Evolutionary conservation across 2,329 filamentous ascomycete species (phyloP).

Genomic region (Metarhizium album): DNA sequence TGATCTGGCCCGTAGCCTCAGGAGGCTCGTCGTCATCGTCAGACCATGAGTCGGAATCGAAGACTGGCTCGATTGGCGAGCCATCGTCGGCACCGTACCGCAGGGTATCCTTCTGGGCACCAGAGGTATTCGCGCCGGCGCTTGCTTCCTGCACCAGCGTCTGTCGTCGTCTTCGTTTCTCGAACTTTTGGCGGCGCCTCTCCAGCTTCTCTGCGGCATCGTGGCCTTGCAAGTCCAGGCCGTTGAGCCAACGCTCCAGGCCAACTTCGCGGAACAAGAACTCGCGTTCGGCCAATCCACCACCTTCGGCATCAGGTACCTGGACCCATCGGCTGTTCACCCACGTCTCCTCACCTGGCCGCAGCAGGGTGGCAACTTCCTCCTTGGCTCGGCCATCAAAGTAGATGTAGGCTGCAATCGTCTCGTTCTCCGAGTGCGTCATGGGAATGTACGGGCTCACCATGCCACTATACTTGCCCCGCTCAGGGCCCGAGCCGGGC

Average conservation of each 20-base stretch:
- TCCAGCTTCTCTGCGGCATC: slow-evolving; percentile 85
- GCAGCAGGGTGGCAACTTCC: slow-evolving; percentile 86
- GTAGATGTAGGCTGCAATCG: slow-evolving; percentile 97
- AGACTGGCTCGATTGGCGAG: slow-evolving; percentile 59
- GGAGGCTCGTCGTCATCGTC: slow-evolving; percentile 80
- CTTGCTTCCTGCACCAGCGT: slow-evolving; percentile 33
- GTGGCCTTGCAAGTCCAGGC: slow-evolving; percentile 85
- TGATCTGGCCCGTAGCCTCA: slow-evolving; percentile 94
- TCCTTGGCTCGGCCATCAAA: slow-evolving; percentile 94
- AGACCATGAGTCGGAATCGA: slow-evolving; percentile 63
- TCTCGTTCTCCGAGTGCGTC: slow-evolving; percentile 89
- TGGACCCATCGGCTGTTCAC: slow-evolving; percentile 98
- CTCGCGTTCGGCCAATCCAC: slow-evolving; percentile 88
- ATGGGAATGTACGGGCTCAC: slow-evolving; percentile 83
- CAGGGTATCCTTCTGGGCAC: slow-evolving; percentile 46
- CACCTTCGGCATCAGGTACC: slow-evolving; percentile 80
- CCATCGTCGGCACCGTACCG: slow-evolving; percentile 71
- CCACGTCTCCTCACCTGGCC: slow-evolving; percentile 95
- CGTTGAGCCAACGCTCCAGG: slow-evolving; percentile 91
- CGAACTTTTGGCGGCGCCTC: slow-evolving; percentile 72
- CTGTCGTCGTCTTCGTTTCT: slow-evolving; percentile 55
- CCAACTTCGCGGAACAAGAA: slow-evolving; percentile 97
- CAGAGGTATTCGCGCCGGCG: slow-evolving; percentile 23
- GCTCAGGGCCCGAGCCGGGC: slow-evolving; percentile 39
- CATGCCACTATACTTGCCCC: slow-evolving; percentile 37